These are phyloP conservation scores for Funneliformis geosporum DNA, from an alignment of 192 early-diverging fungal species.

Conservation along the genomic window DNA sequence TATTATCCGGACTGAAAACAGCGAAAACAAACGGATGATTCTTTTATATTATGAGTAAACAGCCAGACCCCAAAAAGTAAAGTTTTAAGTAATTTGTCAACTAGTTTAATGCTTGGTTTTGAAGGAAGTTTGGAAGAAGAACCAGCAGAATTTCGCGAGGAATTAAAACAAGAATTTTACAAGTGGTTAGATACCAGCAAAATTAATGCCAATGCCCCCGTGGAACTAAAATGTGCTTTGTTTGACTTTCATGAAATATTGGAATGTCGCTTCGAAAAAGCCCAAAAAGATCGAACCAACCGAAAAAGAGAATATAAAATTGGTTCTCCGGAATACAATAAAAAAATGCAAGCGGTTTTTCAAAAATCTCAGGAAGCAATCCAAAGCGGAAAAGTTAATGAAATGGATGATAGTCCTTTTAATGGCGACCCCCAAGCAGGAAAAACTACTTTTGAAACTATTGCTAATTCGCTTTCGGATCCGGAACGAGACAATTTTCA, in stretches of 20 bases:
- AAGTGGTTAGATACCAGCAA: not conserved
- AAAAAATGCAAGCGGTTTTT: not conserved
- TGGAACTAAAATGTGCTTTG: not conserved
- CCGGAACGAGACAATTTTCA: not conserved
- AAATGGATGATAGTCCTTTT: not conserved
- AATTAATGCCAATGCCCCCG: not conserved
- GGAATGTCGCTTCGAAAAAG: not conserved
- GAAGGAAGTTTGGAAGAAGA: not conserved
- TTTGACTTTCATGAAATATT: conserved; percentile 2
- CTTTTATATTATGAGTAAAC: not conserved
- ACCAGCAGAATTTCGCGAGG: not conserved
- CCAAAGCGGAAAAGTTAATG: not conserved
- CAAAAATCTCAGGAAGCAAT: not conserved
- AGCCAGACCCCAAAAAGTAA: not conserved
- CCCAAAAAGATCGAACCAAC: not conserved
- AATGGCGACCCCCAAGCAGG: not conserved
- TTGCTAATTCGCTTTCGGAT: not conserved
- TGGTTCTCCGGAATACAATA: not conserved
- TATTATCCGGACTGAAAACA: conserved; percentile 1
- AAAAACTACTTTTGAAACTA: not conserved
- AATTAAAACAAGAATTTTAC: not conserved
- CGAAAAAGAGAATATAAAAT: not conserved
- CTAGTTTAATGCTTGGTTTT: not conserved
- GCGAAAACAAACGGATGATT: not conserved
- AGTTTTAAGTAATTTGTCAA: not conserved